Evolutionary conservation across 2,329 filamentous ascomycete species (phyloP), one percentile per base, ranked within the genome.

Genomic region (Fusarium pininemorale): DNA sequence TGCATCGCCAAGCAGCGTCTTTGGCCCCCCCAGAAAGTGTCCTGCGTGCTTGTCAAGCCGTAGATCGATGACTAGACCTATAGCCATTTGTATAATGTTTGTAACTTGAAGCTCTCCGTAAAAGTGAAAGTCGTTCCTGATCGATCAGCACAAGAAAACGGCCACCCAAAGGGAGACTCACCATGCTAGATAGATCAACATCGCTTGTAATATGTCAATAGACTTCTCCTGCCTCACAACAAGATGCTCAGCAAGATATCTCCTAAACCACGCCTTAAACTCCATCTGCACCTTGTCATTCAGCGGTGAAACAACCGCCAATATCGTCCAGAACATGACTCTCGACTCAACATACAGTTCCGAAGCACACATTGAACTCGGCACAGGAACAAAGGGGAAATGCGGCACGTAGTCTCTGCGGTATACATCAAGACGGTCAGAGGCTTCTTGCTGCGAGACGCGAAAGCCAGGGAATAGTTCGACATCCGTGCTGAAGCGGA

Each of bases 311-410:
- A 81, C 78, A 1, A 79, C 75, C 9, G 80, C 79, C 44, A 85
- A 76, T 44, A 85, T 77, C 2, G 80, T 80, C 72, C 82, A 83
- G 56, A 85, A 85, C 1, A 86, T 65, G 22, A 84, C 76, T 0
- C 79, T 80, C 11, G 80, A 77, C n/a, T 75, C 70, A 2, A 73
- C 57, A 48, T 81, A 80, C n/a, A 86, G 62, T 1, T 81, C 77
- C 0, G 82, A 79, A 6, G 78, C 76, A n/a, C 41, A 58, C 1
- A 79, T 51, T 7, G 64, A 39, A 0, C 62, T 45, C 0, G 78
- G 64, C 4, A 85, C 63, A 3, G 82, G 79, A 3, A 85, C 78
- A 61, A 86, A 86, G 1, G 84, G 84, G 12, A 81, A 85, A 41
- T 79, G 75, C 0, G 81, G 81, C 18, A 78, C 70, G 55, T 82